Percentiles rank a stretch among this genome's conserved stretches.
These are phyloP conservation scores for Bacidia gigantensis DNA, from an alignment of 495 filamentous ascomycete species.

Conservation along the genomic window DNA sequence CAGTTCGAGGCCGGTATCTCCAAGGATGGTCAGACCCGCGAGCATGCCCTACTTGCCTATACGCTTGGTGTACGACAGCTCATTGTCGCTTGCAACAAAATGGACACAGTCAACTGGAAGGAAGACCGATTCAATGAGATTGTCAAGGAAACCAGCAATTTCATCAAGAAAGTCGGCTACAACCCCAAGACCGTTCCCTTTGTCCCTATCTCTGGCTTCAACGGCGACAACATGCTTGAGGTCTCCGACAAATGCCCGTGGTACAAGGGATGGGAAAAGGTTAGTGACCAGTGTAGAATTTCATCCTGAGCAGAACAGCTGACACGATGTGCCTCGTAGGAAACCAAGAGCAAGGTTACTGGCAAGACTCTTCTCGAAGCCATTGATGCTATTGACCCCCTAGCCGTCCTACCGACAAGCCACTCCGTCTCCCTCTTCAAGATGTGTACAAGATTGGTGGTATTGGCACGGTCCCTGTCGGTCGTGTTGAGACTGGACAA, in stretches of 20 bases:
- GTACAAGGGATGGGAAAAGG: constrained; percentile 99
- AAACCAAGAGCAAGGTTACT: constrained; percentile 79
- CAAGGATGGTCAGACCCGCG: constrained; percentile 99
- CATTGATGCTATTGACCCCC: constrained; percentile 91
- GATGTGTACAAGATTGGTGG: constrained; percentile 99
- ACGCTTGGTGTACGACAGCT: constrained; percentile 99
- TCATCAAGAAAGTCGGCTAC: constrained; percentile 99
- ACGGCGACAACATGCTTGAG: constrained; percentile 99
- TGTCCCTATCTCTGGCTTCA: constrained; percentile 99
- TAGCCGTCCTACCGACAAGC: constrained; percentile 85
- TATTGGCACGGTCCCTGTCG: constrained; percentile 99
- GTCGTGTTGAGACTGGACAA: constrained; percentile 98
- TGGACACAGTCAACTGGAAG: constrained; percentile 99
- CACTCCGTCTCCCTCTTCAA: constrained; percentile 98
- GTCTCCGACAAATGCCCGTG: constrained; percentile 51
- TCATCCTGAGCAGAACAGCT: too few species aligned
- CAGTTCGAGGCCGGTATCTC: constrained; percentile 99
- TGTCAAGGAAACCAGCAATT: constrained; percentile 99
- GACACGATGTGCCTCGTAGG: too few species aligned
- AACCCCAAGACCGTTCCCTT: constrained; percentile 97
- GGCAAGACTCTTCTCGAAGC: constrained; percentile 99
- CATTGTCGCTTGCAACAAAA: constrained; percentile 99
- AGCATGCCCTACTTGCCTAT: constrained; percentile 99
- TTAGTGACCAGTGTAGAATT: too few species aligned
- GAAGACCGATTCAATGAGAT: constrained; percentile 96